Percentiles rank a stretch among this genome's conserved stretches.
These are phyloP conservation scores for Aspergillus sojae DNA, from an alignment of 2,329 filamentous ascomycete species.

Conservation along the genomic window DNA sequence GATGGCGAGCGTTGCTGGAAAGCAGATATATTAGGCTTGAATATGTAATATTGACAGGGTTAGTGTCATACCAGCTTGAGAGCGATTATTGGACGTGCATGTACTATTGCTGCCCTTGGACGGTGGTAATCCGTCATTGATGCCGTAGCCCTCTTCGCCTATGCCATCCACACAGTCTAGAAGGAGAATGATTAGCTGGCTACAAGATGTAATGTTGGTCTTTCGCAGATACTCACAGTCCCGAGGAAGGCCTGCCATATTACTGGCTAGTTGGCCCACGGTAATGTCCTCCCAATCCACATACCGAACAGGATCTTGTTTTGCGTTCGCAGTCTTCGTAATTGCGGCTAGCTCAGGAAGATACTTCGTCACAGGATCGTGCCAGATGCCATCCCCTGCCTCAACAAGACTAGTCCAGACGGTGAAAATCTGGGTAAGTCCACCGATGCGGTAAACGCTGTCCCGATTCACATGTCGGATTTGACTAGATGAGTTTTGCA, in stretches of 20 bases:
- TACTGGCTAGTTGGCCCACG: slow-evolving; percentile 26
- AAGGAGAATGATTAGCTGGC: neutral
- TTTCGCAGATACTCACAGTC: slow-evolving; percentile 18
- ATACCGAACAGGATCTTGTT: neutral
- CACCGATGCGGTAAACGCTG: slow-evolving; percentile 34
- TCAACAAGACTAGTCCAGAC: slow-evolving; percentile 40
- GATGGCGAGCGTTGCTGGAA: neutral
- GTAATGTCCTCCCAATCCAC: slow-evolving; percentile 24
- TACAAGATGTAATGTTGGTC: too few relatives aligned
- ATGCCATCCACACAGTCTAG: neutral
- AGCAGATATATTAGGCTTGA: neutral
- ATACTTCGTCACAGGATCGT: slow-evolving; percentile 44
- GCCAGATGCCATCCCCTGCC: slow-evolving; percentile 38
- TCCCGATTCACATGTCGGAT: slow-evolving; percentile 14
- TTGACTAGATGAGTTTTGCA: neutral
- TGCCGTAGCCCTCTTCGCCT: neutral
- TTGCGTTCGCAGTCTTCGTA: neutral
- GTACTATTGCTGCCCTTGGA: neutral
- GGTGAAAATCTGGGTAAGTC: slow-evolving; percentile 44
- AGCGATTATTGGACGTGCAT: neutral
- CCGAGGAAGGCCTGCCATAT: slow-evolving; percentile 23
- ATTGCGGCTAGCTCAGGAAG: slow-evolving; percentile 38
- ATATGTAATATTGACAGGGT: neutral
- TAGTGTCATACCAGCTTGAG: neutral
- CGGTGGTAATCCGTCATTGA: neutral